A percentile compares a stretch with the other conserved stretches of the same genome.
phyloP scores from a whole-genome alignment of 208 protist species.

The Crithidia bombi region DNA sequence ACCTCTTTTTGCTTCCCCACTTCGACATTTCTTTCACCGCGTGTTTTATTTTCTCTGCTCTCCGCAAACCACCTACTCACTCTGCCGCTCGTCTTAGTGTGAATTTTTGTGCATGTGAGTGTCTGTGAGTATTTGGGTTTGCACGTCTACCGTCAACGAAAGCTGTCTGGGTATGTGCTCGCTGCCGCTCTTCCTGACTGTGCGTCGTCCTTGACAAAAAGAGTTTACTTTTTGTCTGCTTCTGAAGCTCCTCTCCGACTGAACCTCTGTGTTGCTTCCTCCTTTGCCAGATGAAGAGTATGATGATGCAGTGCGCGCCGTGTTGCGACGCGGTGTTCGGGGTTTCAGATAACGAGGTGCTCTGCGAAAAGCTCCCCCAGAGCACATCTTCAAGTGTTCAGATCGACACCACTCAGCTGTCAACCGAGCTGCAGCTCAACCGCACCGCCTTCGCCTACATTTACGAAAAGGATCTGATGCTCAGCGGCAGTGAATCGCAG shows the following conservation, averaged over 20 bases:
- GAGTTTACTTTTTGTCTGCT: neutral
- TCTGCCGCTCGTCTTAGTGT: no score
- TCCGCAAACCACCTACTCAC: no score
- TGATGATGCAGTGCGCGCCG: constrained; percentile 1
- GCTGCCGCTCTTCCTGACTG: no score
- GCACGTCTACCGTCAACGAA: no score
- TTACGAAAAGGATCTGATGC: neutral
- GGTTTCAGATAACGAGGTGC: neutral
- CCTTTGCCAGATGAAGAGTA: neutral
- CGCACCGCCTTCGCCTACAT: neutral
- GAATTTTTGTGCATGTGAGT: no score
- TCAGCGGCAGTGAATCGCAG: neutral
- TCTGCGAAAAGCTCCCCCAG: neutral
- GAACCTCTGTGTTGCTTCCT: no score
- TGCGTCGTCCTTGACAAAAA: no score
- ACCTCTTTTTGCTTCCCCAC: no score
- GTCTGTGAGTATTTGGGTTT: no score
- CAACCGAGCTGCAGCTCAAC: neutral
- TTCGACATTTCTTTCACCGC: no score
- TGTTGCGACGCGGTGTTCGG: neutral
- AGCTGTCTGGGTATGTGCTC: no score
- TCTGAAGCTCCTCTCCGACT: neutral
- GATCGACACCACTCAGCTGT: neutral
- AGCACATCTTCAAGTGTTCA: neutral
- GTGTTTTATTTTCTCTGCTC: no score